Conservation (phyloP, 176 grass and related monocot genomes). For the Triticum aestivum region DNA sequence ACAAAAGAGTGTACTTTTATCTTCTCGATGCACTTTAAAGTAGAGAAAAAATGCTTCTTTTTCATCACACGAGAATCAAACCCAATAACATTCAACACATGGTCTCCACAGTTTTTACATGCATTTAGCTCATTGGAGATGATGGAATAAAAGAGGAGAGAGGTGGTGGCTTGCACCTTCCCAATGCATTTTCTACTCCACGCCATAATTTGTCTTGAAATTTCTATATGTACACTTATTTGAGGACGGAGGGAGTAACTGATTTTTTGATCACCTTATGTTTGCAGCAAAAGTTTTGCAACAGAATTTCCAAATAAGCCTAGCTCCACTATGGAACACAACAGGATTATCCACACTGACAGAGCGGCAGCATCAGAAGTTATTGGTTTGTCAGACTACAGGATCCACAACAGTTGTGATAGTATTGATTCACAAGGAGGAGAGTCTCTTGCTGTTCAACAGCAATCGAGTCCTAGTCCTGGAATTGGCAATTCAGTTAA, state of each 20-base stretch:
- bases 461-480: slow-evolving; percentile 26
- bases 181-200: no score
- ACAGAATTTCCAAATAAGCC: not conserved
- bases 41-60: no score
- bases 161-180: no score
- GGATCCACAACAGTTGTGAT: slow-evolving; percentile 23
- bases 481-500: slow-evolving; percentile 25
- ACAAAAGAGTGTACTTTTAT: no score
- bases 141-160: no score
- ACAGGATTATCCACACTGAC: slow-evolving; percentile 7
- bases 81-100: no score
- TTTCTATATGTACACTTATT: no score
- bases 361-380: slow-evolving; percentile 15
- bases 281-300: not conserved
- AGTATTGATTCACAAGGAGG: slow-evolving; percentile 17
- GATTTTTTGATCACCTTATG: not conserved
- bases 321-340: not conserved
- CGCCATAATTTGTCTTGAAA: no score
- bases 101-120: no score
- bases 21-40: no score
- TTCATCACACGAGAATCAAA: no score
- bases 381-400: slow-evolving; percentile 25
- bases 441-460: slow-evolving; percentile 24
- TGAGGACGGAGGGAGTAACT: not conserved
- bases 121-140: no score